Evolutionary conservation across 176 grass and related monocot species (phyloP).

Genomic region (Cenchrus fungigraminus): DNA sequence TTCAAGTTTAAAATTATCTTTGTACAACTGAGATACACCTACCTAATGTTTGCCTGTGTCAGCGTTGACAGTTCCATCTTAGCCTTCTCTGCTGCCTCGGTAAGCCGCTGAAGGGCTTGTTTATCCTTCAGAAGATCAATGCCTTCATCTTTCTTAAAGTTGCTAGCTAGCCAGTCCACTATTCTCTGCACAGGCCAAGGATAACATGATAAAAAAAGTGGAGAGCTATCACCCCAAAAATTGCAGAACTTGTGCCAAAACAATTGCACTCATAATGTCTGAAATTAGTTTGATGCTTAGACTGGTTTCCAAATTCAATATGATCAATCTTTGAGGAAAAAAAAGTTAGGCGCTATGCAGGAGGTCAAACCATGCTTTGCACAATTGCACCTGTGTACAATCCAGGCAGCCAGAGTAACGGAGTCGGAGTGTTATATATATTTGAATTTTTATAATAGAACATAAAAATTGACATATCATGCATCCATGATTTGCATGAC

Average conservation of each 20-base stretch:
- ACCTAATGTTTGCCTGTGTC: constrained; percentile 97
- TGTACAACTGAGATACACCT: constrained; percentile 22
- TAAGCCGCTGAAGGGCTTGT: constrained; percentile 96
- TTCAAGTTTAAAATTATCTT: not conserved
- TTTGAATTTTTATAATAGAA: not conserved
- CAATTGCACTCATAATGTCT: not conserved
- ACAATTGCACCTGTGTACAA: not conserved
- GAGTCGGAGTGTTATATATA: not conserved
- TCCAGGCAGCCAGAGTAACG: not conserved
- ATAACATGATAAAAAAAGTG: constrained; percentile 28
- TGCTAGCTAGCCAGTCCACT: constrained; percentile 90
- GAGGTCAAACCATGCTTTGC: not conserved
- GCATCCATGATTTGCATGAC: not conserved
- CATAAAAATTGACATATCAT: not conserved
- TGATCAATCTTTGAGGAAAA: not conserved
- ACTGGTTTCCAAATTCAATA: not conserved
- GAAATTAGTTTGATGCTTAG: constrained; percentile 1
- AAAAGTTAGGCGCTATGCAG: not conserved
- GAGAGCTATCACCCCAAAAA: not conserved
- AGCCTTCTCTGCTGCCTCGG: constrained; percentile 95
- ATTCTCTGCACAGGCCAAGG: constrained; percentile 66
- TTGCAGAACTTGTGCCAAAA: not conserved
- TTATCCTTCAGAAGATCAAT: constrained; percentile 97
- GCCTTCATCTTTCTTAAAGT: constrained; percentile 95
- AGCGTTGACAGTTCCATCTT: constrained; percentile 96